Conservation (phyloP, 805 yeast species). For the Candida insectalens region DNA sequence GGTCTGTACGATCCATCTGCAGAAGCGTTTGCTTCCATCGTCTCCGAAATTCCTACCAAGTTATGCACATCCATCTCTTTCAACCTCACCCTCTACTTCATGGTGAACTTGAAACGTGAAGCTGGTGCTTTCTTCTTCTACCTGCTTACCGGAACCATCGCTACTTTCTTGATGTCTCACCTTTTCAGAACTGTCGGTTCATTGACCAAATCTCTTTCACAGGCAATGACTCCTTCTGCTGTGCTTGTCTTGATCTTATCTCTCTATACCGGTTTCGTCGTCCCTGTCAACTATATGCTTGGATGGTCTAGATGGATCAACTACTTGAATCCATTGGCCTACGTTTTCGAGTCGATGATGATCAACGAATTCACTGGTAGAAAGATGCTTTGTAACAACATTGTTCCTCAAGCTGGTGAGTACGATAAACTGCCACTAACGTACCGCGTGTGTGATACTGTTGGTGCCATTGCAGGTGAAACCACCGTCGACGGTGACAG, state of each 20-base stretch:
- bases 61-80: conserved; percentile 31
- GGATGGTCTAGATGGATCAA: conserved; percentile 60
- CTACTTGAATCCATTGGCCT: conserved; percentile 46
- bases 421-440: conserved; percentile 12
- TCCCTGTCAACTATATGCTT: conserved; percentile 43
- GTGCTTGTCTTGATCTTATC: conserved; percentile 36
- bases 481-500: conserved; percentile 42
- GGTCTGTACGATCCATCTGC: conserved; percentile 51
- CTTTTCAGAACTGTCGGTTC: conserved; percentile 44
- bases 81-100: conserved; percentile 39
- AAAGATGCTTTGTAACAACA: conserved; percentile 31
- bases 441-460: conserved; percentile 21
- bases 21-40: conserved; percentile 43
- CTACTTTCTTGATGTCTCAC: conserved; percentile 44
- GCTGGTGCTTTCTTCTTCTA: conserved; percentile 48
- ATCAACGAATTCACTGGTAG: conserved; percentile 42
- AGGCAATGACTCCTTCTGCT: conserved; percentile 50
- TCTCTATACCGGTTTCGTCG: conserved; percentile 45
- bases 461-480: conserved; percentile 48
- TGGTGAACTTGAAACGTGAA: conserved; percentile 39
- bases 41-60: conserved; percentile 42
- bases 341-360: conserved; percentile 46
- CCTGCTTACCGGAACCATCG: conserved; percentile 29
- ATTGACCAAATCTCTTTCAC: conserved; percentile 32
- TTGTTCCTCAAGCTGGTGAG: conserved; percentile 27